These are phyloP conservation scores for Penicillium pulvis DNA, from an alignment of 495 filamentous ascomycete species.

Conservation along the genomic window DNA sequence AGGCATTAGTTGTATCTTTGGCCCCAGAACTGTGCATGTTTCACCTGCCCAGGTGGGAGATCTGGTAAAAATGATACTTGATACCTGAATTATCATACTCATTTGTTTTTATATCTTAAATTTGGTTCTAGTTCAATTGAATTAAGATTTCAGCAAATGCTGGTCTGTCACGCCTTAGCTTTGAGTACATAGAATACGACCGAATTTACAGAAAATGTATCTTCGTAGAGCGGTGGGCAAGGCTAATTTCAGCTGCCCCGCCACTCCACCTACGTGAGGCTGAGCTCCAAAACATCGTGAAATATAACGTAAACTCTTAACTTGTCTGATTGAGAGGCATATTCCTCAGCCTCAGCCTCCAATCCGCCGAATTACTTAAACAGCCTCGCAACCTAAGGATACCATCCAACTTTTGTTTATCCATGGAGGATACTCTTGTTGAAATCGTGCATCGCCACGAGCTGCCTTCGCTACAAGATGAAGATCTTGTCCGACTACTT, in stretches of 20 bases:
- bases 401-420: background rate
- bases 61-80: too few species aligned
- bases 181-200: background rate
- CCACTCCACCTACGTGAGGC: background rate
- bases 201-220: background rate
- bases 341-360: background rate
- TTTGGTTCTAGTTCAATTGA: too few species aligned
- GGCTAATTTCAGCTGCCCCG: background rate
- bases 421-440: background rate
- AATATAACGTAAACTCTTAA: background rate
- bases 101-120: too few species aligned
- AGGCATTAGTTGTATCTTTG: too few species aligned
- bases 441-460: background rate
- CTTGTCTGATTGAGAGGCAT: too few species aligned
- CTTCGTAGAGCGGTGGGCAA: background rate
- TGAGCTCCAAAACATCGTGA: background rate
- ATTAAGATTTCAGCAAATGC: too few species aligned
- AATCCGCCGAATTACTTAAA: background rate
- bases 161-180: background rate
- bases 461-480: background rate
- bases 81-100: too few species aligned
- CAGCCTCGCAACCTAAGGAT: background rate
- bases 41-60: too few species aligned
- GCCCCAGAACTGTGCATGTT: too few species aligned
- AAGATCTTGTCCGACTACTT: slow-evolving; percentile 3